phyloP scores from a whole-genome alignment of 495 filamentous ascomycete genomes.

The Talaromyces borbonicus region DNA sequence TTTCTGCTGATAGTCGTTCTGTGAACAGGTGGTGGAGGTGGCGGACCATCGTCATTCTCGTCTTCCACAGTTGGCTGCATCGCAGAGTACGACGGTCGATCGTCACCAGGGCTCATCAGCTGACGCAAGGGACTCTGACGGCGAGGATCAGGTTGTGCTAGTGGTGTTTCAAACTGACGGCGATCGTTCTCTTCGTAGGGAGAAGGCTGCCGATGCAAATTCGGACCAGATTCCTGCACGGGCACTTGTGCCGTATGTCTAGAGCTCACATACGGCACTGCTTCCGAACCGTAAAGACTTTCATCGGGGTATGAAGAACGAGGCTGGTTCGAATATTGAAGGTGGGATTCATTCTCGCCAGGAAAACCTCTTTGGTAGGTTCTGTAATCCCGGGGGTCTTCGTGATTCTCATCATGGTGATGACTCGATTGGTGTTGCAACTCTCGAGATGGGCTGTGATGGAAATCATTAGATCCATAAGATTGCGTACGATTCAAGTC shows the following conservation, averaged over 20 bases:
- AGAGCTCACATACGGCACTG: conserved; percentile 15
- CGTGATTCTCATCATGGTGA: not conserved
- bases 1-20: conserved; percentile 26
- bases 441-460: not conserved
- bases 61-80: conserved; percentile 66
- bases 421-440: not conserved
- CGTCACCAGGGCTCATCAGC: conserved; percentile 15
- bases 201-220: not conserved
- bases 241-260: not conserved
- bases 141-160: conserved; percentile 16
- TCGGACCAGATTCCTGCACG: not conserved
- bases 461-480: not conserved
- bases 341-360: not conserved
- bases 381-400: not conserved
- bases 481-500: not conserved
- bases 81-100: conserved; percentile 34
- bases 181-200: conserved; percentile 3
- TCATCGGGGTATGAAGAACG: not conserved
- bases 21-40: conserved; percentile 41
- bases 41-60: conserved; percentile 45
- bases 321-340: not conserved
- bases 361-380: not conserved
- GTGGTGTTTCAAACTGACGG: conserved; percentile 13
- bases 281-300: conserved; percentile 12
- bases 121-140: conserved; percentile 14